Conservation (phyloP, 768 basidiomycete species). For the Lentinula lateritia region DNA sequence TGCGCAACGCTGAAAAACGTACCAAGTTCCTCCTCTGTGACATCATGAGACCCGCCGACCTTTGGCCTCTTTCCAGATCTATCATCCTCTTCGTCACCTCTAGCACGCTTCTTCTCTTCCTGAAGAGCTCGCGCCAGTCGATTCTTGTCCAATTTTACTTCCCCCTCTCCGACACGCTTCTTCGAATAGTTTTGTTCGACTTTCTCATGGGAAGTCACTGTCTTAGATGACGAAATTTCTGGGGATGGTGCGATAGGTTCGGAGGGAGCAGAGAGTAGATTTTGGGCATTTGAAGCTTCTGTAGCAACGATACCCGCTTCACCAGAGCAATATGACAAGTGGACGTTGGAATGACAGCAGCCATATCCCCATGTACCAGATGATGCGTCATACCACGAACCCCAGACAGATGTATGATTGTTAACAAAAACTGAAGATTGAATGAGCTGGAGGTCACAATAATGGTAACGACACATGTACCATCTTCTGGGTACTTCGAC, state of each 20-base stretch:
- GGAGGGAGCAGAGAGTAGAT: constrained; percentile 47
- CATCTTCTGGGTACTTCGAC: constrained; percentile 96
- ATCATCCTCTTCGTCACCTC: constrained; percentile 54
- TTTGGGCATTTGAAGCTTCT: constrained; percentile 68
- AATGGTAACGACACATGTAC: constrained; percentile 37
- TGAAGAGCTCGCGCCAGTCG: constrained; percentile 63
- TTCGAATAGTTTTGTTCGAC: constrained; percentile 74
- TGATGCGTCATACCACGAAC: constrained; percentile 82
- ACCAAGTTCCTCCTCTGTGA: constrained; percentile 88
- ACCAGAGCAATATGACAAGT: constrained; percentile 90
- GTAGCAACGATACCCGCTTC: constrained; percentile 76
- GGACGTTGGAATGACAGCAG: constrained; percentile 86
- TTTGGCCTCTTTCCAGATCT: constrained; percentile 56
- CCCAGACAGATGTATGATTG: constrained; percentile 97
- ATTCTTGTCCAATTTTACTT: constrained; percentile 68
- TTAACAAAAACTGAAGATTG: constrained; percentile 66
- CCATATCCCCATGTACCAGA: constrained; percentile 85
- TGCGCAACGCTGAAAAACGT: constrained; percentile 15
- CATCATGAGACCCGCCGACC: constrained; percentile 60
- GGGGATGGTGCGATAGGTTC: neutral
- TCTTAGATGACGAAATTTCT: constrained; percentile 12
- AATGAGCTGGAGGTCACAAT: constrained; percentile 1
- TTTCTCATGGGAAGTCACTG: constrained; percentile 15
- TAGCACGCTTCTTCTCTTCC: constrained; percentile 72
- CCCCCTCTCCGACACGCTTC: constrained; percentile 77